Evolutionary conservation across 148 eudicot species (phyloP).

Genomic region (Pouteria glomerata): DNA sequence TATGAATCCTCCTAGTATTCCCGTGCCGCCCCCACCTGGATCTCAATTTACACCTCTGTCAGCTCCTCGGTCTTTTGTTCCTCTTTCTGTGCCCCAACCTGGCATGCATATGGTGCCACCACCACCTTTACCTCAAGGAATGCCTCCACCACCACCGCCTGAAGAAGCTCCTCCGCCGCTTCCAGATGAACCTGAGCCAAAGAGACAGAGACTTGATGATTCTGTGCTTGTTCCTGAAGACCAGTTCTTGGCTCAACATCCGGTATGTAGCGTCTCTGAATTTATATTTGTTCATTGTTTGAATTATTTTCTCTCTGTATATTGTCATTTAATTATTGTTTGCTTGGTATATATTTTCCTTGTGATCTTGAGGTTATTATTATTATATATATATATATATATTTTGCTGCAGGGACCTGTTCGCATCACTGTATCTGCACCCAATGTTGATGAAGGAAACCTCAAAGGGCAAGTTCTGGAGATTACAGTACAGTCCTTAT

Average conservation of each 20-base stretch:
- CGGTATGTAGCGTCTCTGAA: slow-evolving; percentile 26
- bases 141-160: slow-evolving; percentile 58
- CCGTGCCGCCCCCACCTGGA: slow-evolving; percentile 44
- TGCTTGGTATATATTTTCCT: too few species aligned
- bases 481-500: slow-evolving; percentile 45
- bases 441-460: slow-evolving; percentile 61
- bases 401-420: slow-evolving; percentile 55
- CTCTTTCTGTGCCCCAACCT: slow-evolving; percentile 27
- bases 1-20: slow-evolving; percentile 32
- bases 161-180: slow-evolving; percentile 70
- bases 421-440: slow-evolving; percentile 42
- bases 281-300: background rate
- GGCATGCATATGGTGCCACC: slow-evolving; percentile 49
- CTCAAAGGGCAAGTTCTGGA: slow-evolving; percentile 62
- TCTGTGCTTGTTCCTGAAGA: slow-evolving; percentile 51
- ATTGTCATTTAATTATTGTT: background rate
- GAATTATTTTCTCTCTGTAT: background rate
- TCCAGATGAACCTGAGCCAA: slow-evolving; percentile 71
- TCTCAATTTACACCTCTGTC: slow-evolving; percentile 55
- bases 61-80: slow-evolving; percentile 41
- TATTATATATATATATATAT: background rate
- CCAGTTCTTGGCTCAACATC: slow-evolving; percentile 65
- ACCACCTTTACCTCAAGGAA: slow-evolving; percentile 58
- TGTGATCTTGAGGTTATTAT: too few species aligned
- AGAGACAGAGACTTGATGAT: slow-evolving; percentile 62